A percentile compares a stretch with the other conserved stretches of the same genome.
These are phyloP conservation scores for Schizochytrium sp. DNA, from an alignment of 108 stramenopile species.

Conservation along the genomic window DNA sequence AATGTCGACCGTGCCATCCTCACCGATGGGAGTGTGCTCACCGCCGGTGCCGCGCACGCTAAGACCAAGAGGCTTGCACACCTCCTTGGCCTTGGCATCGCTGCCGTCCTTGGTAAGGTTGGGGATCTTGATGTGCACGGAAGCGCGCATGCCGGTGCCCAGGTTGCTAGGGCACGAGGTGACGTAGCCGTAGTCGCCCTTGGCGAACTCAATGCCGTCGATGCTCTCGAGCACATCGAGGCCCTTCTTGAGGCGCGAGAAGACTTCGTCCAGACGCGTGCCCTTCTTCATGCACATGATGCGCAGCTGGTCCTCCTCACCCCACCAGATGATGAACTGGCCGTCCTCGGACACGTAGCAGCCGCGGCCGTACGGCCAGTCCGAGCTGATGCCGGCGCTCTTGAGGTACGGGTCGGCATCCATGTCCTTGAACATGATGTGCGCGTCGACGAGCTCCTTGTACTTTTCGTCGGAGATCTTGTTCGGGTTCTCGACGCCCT, in stretches of 20 bases:
- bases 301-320: constrained; percentile 58
- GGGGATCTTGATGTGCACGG: constrained; percentile 63
- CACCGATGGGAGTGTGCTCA: constrained; percentile 61
- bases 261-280: constrained; percentile 44
- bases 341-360: constrained; percentile 56
- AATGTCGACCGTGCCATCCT: constrained; percentile 57
- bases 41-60: constrained; percentile 58
- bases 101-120: constrained; percentile 55
- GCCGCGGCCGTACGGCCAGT: constrained; percentile 58
- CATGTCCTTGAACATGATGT: constrained; percentile 48
- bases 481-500: constrained; percentile 47
- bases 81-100: constrained; percentile 50
- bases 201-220: constrained; percentile 52
- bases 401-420: constrained; percentile 53
- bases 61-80: constrained; percentile 56
- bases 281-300: constrained; percentile 64
- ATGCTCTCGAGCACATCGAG: constrained; percentile 42
- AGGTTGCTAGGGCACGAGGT: constrained; percentile 65
- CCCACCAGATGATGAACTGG: constrained; percentile 55
- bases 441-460: constrained; percentile 44
- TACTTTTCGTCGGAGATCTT: constrained; percentile 46
- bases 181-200: constrained; percentile 49
- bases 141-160: constrained; percentile 66
- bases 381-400: constrained; percentile 45
- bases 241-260: constrained; percentile 46